phyloP scores from a whole-genome alignment of 1,139 yeast species.

The Spencermartinsiella ligniputridi region DNA sequence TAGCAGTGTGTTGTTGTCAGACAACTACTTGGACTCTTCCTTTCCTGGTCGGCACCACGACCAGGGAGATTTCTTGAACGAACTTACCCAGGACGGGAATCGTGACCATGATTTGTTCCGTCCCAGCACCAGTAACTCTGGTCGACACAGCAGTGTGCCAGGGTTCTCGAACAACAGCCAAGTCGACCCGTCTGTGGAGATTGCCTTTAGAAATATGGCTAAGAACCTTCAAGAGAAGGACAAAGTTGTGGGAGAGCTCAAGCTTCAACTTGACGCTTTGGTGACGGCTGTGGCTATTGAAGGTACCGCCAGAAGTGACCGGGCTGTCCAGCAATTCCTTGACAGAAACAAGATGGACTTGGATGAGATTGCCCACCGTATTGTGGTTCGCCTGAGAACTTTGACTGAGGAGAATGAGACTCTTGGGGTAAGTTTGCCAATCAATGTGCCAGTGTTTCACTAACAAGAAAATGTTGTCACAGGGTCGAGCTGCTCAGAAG shows the following conservation, averaged over 20 bases:
- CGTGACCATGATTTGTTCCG: not conserved
- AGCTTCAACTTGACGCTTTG: constrained; percentile 58
- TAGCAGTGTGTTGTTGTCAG: not conserved
- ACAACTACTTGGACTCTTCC: not conserved
- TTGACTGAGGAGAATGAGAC: constrained; percentile 68
- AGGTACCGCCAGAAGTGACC: constrained; percentile 10
- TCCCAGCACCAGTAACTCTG: constrained; percentile 4
- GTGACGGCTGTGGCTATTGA: constrained; percentile 47
- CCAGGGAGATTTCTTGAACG: not conserved
- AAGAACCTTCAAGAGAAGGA: constrained; percentile 49
- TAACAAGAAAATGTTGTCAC: constrained; percentile 52
- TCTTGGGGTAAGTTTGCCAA: constrained; percentile 39
- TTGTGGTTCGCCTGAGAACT: constrained; percentile 57
- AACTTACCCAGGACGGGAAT: not conserved
- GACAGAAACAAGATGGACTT: constrained; percentile 43
- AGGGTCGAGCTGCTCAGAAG: constrained; percentile 66
- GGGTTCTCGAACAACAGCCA: constrained; percentile 7
- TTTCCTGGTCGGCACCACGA: not conserved
- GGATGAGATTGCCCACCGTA: constrained; percentile 72
- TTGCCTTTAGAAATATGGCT: constrained; percentile 45
- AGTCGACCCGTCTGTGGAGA: constrained; percentile 23
- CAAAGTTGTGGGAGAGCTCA: constrained; percentile 55
- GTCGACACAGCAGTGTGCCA: constrained; percentile 16
- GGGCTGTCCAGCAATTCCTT: constrained; percentile 10
- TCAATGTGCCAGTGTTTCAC: not conserved